phyloP scores from a whole-genome alignment of 2,329 filamentous ascomycete genomes.

The Colletotrichum sp. region DNA sequence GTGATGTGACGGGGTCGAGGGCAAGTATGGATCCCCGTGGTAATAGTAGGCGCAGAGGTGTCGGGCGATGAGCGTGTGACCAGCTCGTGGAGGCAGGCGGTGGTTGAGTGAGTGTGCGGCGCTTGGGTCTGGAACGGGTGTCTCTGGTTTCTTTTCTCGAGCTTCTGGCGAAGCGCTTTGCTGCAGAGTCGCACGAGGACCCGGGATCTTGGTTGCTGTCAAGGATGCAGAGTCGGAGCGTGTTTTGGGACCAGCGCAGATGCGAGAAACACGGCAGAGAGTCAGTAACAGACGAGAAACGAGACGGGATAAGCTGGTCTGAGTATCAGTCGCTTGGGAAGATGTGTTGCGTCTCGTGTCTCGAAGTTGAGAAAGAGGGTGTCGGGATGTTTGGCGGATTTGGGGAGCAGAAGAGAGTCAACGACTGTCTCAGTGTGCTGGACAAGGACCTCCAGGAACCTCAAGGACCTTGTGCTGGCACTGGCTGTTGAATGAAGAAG shows the following conservation, averaged over 20 bases:
- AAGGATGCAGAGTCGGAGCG: conserved; percentile 18
- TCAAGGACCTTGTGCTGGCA: background rate
- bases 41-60: background rate
- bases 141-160: background rate
- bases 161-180: background rate
- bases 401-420: conserved; percentile 4
- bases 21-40: background rate
- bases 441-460: background rate
- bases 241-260: conserved; percentile 16
- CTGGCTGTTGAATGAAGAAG: conserved; percentile 4
- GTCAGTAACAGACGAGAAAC: conserved; percentile 4
- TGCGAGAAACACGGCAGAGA: conserved; percentile 7
- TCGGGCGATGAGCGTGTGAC: conserved; percentile 1
- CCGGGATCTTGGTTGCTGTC: conserved; percentile 19
- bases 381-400: conserved; percentile 12
- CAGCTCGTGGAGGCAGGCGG: background rate
- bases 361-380: conserved; percentile 20
- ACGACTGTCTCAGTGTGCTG: background rate
- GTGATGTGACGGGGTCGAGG: conserved; percentile 6
- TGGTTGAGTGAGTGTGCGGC: background rate
- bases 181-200: conserved; percentile 16
- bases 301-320: conserved; percentile 18
- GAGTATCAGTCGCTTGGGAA: conserved; percentile 14
- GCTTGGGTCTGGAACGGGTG: background rate
- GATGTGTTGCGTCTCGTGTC: conserved; percentile 19